Base-by-base conservation (phyloP, 2,329 filamentous ascomycete genomes). In the Ascosphaera acerosa region DNA sequence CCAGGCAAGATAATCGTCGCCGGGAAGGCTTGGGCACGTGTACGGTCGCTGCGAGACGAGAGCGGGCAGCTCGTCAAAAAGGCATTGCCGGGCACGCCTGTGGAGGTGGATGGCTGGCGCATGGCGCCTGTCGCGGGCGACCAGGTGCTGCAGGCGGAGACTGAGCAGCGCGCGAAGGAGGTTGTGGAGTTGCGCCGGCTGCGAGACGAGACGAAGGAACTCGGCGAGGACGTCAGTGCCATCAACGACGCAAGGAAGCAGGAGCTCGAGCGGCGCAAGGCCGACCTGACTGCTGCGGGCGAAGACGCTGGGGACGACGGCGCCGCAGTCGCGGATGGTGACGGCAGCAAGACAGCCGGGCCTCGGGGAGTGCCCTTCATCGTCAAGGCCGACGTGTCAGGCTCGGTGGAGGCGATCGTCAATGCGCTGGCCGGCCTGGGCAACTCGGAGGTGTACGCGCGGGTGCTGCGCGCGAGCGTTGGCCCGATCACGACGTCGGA, bases 21-120 rank as follows among this genome's bases (percentile, higher is more conserved):
- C 1, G 89, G 87, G 15, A 71, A 67, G 26, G 78, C 81, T 0
- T 92, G 80, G 74, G 73, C 82, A 29, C 74, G 73, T 40, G 70
- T 97, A n/a, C 71, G 82, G 18, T 66, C 66, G 19, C 59, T 97
- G 15, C 70, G 71, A 16, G 90, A 92, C 45, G 84, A 94, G 55
- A 74, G 74, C 3, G 84, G 87, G 14, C 53, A 62, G 2, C 60
- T 70, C 9, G 56, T 94, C 10, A 41, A 58, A 1, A 70, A 80
- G 49, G 82, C 80, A 10, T 68, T 71, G 0, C 89, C 87, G 0
- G 87, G 87, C 20, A 87, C 73, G 17, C 81, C 89, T 0, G 76
- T 91, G 3, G 80, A 94, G 50, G 68, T 97, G 14, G 70, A 92
- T 37, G 87, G 87, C n/a, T 97, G 87, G 87, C 71, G 72, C 42